Evolutionary conservation across 352 stramenopile species (phyloP).

Genomic region (Phytophthora rubi): DNA sequence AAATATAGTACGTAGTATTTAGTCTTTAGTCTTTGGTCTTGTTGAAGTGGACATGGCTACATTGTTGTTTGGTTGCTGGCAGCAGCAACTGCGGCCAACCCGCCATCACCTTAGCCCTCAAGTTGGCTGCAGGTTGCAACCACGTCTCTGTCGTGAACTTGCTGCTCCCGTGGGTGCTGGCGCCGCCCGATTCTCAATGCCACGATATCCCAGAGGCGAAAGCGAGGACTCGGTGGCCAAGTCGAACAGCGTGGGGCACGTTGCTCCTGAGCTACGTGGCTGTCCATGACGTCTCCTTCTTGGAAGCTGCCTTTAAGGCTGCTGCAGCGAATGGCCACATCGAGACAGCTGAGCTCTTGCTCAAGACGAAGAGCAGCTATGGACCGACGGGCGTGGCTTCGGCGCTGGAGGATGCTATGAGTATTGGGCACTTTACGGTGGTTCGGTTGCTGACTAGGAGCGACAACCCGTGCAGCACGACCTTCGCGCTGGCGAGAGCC

Average conservation of each 20-base stretch:
- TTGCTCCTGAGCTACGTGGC: neutral
- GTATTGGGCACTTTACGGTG: neutral
- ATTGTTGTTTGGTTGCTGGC: too few relatives aligned
- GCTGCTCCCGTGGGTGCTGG: neutral
- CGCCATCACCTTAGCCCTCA: neutral
- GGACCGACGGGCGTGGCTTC: neutral
- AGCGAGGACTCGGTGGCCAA: neutral
- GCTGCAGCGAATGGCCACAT: neutral
- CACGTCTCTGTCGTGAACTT: neutral
- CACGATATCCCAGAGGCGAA: neutral
- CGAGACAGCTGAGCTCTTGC: neutral
- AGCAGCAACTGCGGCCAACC: neutral
- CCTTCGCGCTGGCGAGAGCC: neutral
- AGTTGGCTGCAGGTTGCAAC: too few relatives aligned
- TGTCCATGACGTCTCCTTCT: neutral
- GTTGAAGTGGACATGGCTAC: too few relatives aligned
- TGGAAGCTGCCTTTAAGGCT: neutral
- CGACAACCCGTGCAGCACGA: neutral
- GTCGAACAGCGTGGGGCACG: neutral
- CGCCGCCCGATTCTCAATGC: too few relatives aligned
- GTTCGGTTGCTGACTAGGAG: neutral
- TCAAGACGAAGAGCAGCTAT: neutral
- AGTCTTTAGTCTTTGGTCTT: too few relatives aligned
- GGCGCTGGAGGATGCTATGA: neutral
- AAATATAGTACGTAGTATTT: too few relatives aligned